phyloP scores from a whole-genome alignment of 2,329 filamentous ascomycete genomes.

The Onygenales sp. region DNA sequence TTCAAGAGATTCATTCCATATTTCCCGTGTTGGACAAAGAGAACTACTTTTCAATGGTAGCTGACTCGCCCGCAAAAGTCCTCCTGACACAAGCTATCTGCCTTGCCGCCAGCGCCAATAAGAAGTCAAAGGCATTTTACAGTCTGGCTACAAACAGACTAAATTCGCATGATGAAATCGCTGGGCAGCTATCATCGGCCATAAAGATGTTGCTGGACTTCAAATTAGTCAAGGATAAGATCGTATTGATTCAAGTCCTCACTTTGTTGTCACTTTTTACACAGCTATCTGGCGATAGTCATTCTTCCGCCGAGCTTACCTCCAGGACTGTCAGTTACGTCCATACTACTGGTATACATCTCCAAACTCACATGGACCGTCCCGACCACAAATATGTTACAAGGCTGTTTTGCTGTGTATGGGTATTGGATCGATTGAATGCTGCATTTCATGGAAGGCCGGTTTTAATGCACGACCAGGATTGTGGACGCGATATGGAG shows the following conservation, averaged over 20 bases:
- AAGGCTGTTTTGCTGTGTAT: conserved; percentile 48
- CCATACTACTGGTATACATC: conserved; percentile 48
- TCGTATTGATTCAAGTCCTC: conserved; percentile 46
- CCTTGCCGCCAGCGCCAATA: conserved; percentile 45
- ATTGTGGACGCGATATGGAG: conserved; percentile 47
- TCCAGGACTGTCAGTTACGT: conserved; percentile 48
- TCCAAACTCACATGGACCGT: conserved; percentile 19
- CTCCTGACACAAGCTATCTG: conserved; percentile 45
- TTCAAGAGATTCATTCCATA: conserved; percentile 46
- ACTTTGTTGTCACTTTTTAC: conserved; percentile 50
- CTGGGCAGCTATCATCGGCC: conserved; percentile 35
- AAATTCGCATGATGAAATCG: conserved; percentile 14
- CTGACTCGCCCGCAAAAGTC: conserved; percentile 24
- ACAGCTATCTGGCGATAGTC: conserved; percentile 47
- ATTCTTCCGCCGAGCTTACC: conserved; percentile 45
- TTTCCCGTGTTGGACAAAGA: conserved; percentile 42
- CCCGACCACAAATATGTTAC: conserved; percentile 16
- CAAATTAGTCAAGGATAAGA: conserved; percentile 44
- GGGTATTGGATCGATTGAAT: conserved; percentile 52
- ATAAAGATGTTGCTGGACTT: conserved; percentile 44
- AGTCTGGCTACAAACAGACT: conserved; percentile 6
- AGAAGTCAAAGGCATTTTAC: conserved; percentile 36
- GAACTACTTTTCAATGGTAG: conserved; percentile 12
- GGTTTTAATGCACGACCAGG: conserved; percentile 51
- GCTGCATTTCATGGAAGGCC: conserved; percentile 52